A percentile compares a stretch with the other conserved stretches of the same genome.
These are phyloP conservation scores for Coniferiporia sulphurascens DNA, from an alignment of 1,284 basidiomycete genomes.

Conservation along the genomic window DNA sequence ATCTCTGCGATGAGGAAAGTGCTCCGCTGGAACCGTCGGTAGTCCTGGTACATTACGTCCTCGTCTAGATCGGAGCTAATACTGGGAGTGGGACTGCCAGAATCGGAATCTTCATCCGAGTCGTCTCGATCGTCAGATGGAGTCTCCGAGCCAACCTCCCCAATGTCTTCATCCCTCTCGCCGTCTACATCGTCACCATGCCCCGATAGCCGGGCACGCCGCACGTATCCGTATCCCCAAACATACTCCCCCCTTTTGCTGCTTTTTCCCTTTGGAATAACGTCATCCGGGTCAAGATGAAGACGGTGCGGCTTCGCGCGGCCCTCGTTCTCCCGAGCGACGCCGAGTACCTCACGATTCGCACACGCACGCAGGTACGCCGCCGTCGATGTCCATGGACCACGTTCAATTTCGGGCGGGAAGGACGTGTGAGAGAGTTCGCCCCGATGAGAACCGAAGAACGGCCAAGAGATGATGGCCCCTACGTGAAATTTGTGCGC, in stretches of 20 bases:
- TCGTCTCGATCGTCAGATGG: slow-evolving; percentile 70
- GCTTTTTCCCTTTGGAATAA: slow-evolving; percentile 27
- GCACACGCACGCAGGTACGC: slow-evolving; percentile 61
- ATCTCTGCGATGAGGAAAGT: slow-evolving; percentile 72
- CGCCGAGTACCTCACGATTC: slow-evolving; percentile 59
- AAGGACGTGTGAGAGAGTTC: slow-evolving; percentile 45
- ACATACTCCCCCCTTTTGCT: slow-evolving; percentile 14
- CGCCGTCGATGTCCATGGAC: slow-evolving; percentile 59
- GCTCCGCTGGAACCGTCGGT: slow-evolving; percentile 67
- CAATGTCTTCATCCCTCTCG: slow-evolving; percentile 63
- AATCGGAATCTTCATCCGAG: slow-evolving; percentile 65
- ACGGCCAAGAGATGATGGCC: slow-evolving; percentile 81
- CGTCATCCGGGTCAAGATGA: slow-evolving; percentile 73
- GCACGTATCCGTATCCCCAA: slow-evolving; percentile 16
- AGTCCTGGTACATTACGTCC: slow-evolving; percentile 65
- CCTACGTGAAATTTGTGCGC: slow-evolving; percentile 49
- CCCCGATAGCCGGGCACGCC: slow-evolving; percentile 6
- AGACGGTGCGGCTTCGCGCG: slow-evolving; percentile 65
- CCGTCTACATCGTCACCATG: slow-evolving; percentile 6
- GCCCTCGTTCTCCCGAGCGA: slow-evolving; percentile 69
- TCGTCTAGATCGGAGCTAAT: slow-evolving; percentile 22
- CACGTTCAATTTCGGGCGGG: slow-evolving; percentile 65
- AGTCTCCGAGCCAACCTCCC: slow-evolving; percentile 60
- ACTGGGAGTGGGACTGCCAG: slow-evolving; percentile 8
- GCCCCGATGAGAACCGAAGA: slow-evolving; percentile 77